phyloP scores from a whole-genome alignment of 176 grass and related monocot genomes.

The Thinopyrum elongatum region DNA sequence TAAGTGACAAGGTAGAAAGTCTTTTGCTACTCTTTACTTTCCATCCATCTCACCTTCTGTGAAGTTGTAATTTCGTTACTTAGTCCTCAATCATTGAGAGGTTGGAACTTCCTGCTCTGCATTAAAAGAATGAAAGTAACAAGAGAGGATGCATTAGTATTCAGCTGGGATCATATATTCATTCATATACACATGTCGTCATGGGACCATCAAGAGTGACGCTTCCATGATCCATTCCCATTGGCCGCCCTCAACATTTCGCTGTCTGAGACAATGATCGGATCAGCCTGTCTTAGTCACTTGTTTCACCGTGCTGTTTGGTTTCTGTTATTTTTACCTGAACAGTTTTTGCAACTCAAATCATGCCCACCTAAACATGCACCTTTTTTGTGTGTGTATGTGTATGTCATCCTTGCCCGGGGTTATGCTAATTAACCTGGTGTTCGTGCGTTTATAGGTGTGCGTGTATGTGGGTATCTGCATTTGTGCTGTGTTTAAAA shows the following conservation, averaged over 20 bases:
- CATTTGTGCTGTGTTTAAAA: too few species aligned
- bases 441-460: too few species aligned
- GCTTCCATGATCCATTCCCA: not conserved
- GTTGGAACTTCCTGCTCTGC: not conserved
- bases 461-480: too few species aligned
- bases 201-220: constrained; percentile 11
- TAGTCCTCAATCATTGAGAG: not conserved
- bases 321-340: not conserved
- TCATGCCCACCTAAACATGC: not conserved
- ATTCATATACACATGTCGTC: not conserved
- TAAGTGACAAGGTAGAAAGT: not conserved
- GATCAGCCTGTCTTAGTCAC: not conserved
- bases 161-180: not conserved
- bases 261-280: not conserved
- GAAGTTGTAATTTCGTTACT: not conserved
- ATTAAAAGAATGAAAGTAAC: constrained; percentile 3
- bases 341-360: not conserved
- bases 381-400: too few species aligned
- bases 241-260: not conserved
- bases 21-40: constrained; percentile 14
- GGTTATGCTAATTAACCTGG: too few species aligned
- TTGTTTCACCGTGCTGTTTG: not conserved
- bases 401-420: too few species aligned
- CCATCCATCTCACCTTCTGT: not conserved
- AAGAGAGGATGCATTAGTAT: not conserved